Percentiles rank a stretch among this genome's conserved stretches.
Conservation (phyloP, 1,139 yeast species). For the Geotrichum histeridarum region DNA sequence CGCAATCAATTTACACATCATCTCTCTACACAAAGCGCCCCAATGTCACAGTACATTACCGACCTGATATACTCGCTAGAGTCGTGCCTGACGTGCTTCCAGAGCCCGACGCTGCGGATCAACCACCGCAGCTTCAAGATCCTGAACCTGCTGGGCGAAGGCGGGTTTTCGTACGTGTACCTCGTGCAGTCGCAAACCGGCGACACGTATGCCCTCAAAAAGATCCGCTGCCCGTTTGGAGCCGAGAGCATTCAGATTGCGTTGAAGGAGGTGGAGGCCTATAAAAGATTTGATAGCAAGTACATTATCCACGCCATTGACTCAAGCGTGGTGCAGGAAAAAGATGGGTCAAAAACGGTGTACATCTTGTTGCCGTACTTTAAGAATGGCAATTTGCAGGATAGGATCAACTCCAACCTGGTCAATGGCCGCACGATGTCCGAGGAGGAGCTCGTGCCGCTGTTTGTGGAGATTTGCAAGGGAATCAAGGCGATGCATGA, state of each 20-base stretch:
- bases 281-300: conserved; percentile 64
- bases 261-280: conserved; percentile 68
- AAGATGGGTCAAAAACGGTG: conserved; percentile 73
- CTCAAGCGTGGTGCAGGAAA: conserved; percentile 63
- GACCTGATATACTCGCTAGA: conserved; percentile 33
- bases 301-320: conserved; percentile 67
- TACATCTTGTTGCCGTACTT: conserved; percentile 77
- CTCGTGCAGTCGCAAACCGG: conserved; percentile 52
- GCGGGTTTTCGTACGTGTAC: conserved; percentile 87
- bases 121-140: conserved; percentile 43
- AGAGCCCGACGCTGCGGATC: conserved; percentile 36
- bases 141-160: conserved; percentile 74
- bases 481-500: conserved; percentile 76
- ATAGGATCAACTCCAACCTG: conserved; percentile 59
- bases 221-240: conserved; percentile 84
- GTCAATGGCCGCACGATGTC: conserved; percentile 50
- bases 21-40: neutral
- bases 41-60: conserved; percentile 21
- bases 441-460: conserved; percentile 56
- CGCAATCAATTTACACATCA: neutral
- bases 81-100: conserved; percentile 39
- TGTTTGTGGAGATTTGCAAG: conserved; percentile 64
- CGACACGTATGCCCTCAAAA: conserved; percentile 67
- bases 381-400: conserved; percentile 69
- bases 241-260: conserved; percentile 68